Evolutionary conservation across 768 basidiomycete species (phyloP).

Genomic region (Leccinum longicurvipes): DNA sequence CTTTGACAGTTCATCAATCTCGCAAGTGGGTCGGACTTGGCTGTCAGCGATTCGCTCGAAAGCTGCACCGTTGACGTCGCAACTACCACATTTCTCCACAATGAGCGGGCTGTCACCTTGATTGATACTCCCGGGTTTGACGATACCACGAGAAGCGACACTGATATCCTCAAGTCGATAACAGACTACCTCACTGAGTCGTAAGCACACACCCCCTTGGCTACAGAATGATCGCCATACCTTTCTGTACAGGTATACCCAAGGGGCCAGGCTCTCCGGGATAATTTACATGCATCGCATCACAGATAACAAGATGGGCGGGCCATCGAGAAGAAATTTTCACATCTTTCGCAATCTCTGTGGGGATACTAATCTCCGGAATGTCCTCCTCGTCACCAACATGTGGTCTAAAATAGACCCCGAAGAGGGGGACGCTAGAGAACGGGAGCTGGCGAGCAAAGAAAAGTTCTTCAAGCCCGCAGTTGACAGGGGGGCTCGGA

Average conservation of each 20-base stretch:
- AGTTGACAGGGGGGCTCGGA: constrained; percentile 43
- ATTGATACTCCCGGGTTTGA: constrained; percentile 65
- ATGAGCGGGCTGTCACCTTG: constrained; percentile 40
- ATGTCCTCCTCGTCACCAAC: constrained; percentile 50
- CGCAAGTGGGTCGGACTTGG: constrained; percentile 17
- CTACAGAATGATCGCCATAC: neutral
- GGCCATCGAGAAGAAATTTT: constrained; percentile 49
- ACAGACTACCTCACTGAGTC: constrained; percentile 32
- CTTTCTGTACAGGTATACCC: constrained; percentile 22
- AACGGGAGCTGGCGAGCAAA: constrained; percentile 40
- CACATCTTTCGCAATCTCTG: constrained; percentile 50
- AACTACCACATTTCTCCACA: constrained; percentile 40
- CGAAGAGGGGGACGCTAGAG: constrained; percentile 38
- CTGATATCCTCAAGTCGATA: constrained; percentile 44
- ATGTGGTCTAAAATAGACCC: constrained; percentile 47
- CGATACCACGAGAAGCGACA: constrained; percentile 46
- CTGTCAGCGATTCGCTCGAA: constrained; percentile 25
- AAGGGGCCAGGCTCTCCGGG: constrained; percentile 32
- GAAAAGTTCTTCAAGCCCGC: constrained; percentile 51
- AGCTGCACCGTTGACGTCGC: constrained; percentile 25
- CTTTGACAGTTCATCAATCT: constrained; percentile 17
- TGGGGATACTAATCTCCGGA: constrained; percentile 43
- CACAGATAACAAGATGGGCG: constrained; percentile 46
- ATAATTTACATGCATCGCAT: constrained; percentile 55
- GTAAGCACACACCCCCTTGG: constrained; percentile 16